Evolutionary conservation across 352 stramenopile species (phyloP), one percentile per base, ranked within the genome.

Genomic region (Peronosclerospora sorghi): DNA sequence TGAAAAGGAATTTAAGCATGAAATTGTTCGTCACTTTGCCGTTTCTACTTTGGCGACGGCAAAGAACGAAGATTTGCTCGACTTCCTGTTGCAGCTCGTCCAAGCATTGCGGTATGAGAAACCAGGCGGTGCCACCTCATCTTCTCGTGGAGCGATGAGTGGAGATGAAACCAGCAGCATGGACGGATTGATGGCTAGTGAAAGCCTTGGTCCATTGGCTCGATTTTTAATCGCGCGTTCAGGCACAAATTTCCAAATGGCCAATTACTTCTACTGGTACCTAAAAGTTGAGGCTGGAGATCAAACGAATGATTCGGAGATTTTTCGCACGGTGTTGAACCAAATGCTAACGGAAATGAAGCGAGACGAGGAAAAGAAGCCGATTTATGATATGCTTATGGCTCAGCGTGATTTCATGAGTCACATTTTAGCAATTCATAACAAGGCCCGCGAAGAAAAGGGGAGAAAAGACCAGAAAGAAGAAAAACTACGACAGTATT

Each of bases 201-300:
- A 92, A 37, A 56, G 58, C 14, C 46, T 89, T 12, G 75, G 81
- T 5, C 67, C 85, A 0, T 62, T 98, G 4, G 93, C 88, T 32
- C 71, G 69, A 23, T 98, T 98, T 64, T 61, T 98, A 19, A 97
- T 98, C 50, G 73, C 87, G 34, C 80, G 96, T 14, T 96, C 94
- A 9, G 87, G 83, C 26, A 81, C 66, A 17, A 97, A 95, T 46
- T 90, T 98, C 43, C 76, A 97, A 42, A 85, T 99, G 56, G 94
- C 96, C 20, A 98, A 98, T 52, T 98, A 97, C 44, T 86, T 99
- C n/a, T 98, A 97, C 51, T 99, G 95, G 85, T 93, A 87, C 35
- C 38, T 88, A 8, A 83, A 89, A 38, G 80, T 90, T 5, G 80
- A 93, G 41, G 62, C 77, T 21, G 64, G 68, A 2, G 80, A 93